A percentile compares a stretch with the other conserved stretches of the same genome.
Evolutionary conservation across 352 stramenopile genomes (phyloP).

Genomic region (Phytopythium boreale): DNA sequence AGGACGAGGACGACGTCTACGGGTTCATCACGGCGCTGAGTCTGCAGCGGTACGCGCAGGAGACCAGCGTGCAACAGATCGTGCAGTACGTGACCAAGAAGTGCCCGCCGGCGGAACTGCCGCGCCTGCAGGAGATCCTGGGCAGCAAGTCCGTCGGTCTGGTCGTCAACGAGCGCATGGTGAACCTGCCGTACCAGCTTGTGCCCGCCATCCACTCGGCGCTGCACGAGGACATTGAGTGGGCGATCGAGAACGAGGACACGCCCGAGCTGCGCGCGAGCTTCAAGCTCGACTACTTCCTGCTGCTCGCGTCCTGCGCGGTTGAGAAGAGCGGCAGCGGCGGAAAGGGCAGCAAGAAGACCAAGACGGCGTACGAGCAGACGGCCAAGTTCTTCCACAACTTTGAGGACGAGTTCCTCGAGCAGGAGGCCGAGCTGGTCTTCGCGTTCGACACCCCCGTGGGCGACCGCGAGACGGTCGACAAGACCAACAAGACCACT

Average conservation of each 20-base stretch:
- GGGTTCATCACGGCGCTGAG: constrained; percentile 85
- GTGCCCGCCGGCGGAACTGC: constrained; percentile 42
- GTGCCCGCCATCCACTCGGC: constrained; percentile 76
- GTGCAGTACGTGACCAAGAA: constrained; percentile 77
- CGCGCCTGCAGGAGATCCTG: constrained; percentile 62
- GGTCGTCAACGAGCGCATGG: constrained; percentile 82
- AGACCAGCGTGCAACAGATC: constrained; percentile 68
- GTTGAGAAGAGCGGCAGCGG: constrained; percentile 43
- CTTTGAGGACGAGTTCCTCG: constrained; percentile 87
- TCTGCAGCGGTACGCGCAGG: constrained; percentile 44
- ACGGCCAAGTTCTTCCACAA: constrained; percentile 78
- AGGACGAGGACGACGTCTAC: constrained; percentile 79
- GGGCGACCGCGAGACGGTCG: constrained; percentile 53
- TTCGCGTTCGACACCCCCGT: constrained; percentile 76
- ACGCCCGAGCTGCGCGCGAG: constrained; percentile 54
- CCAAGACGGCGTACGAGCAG: constrained; percentile 66
- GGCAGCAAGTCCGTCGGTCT: constrained; percentile 56
- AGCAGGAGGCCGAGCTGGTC: constrained; percentile 60
- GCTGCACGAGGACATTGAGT: constrained; percentile 85
- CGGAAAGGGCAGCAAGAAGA: constrained; percentile 67
- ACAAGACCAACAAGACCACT: constrained; percentile 62
- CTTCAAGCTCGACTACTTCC: constrained; percentile 83
- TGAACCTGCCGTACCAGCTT: constrained; percentile 85
- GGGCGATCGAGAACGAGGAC: constrained; percentile 73
- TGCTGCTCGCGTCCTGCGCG: constrained; percentile 67